Conservation (phyloP, 352 stramenopile genomes). For the Pythium aphanidermatum region DNA sequence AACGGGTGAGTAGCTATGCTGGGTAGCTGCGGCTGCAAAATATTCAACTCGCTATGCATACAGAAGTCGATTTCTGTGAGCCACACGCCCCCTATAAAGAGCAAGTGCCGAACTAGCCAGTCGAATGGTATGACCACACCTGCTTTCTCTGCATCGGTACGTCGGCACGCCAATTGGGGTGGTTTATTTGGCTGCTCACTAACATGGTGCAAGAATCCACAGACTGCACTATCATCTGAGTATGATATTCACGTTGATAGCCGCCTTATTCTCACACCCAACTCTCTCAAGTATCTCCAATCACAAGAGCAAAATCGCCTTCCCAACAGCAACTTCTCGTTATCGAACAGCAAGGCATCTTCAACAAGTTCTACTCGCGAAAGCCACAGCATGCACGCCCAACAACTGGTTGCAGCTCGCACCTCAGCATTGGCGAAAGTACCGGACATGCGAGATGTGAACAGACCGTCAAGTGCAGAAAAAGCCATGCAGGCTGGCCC, state of each 20-base stretch:
- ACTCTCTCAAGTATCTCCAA: conserved; percentile 65
- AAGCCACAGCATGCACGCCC: conserved; percentile 1
- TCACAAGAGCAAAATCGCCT: conserved; percentile 5
- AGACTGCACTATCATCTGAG: conserved; percentile 60
- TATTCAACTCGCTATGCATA: neutral
- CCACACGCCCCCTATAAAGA: neutral
- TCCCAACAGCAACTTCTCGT: neutral
- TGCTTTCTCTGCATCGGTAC: conserved; percentile 11
- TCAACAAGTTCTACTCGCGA: neutral
- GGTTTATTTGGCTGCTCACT: neutral
- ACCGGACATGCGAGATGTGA: neutral
- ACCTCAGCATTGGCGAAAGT: neutral
- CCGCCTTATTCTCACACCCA: conserved; percentile 51
- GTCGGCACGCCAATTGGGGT: too few relatives aligned
- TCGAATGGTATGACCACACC: neutral
- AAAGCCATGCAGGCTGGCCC: conserved; percentile 19
- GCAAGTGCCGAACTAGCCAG: neutral
- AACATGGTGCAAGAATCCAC: neutral
- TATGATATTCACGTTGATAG: conserved; percentile 68
- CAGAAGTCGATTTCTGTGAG: conserved; percentile 1
- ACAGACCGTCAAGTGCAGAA: conserved; percentile 10
- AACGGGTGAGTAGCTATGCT: neutral
- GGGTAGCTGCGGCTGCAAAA: neutral
- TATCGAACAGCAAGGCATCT: neutral
- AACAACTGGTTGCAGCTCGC: conserved; percentile 9